Evolutionary conservation across 2,329 filamentous ascomycete species (phyloP), one percentile per base, ranked within the genome.

Genomic region (Aspergillus sp.): DNA sequence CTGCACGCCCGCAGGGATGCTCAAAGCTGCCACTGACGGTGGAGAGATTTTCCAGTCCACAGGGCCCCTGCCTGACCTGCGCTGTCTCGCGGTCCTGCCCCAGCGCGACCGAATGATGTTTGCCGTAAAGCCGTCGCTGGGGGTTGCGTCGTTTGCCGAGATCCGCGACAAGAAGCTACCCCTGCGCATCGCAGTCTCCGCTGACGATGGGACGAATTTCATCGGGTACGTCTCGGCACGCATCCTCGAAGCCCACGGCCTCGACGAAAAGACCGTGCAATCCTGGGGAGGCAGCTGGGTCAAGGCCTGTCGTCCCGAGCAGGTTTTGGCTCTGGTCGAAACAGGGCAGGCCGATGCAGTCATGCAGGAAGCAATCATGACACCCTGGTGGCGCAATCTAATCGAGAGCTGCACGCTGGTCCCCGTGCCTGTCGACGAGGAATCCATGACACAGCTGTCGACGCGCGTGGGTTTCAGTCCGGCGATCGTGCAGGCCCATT

Each of bases 91-190:
- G 2, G 51, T 54, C 17, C 15, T 54, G 11, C 51, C 51, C 7
- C 51, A 54, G 51, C 31, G 28, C 17, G 51, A 54, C 31, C 51
- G 51, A 2, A 54, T 54, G 34, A 43, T 54, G 51, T 54, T 54
- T 25, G 51, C 51, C 2, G 23, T 43, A 6, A 17, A 54, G 8
- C 51, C 51, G 5, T 23, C 15, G 8, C 41, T 23, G 5, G 51
- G 51, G 34, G 34, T 54, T 4, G 4, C 8, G n/a, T 41, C 51
- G 11, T 43, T 54, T 11, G 31, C 3, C 7, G 51, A 54, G 3
- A 41, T 54, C 4, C 31, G 51, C 5, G 31, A 43, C 15, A 41
- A 54, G 31, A 41, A 43, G 22, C 51, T 43, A 4, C 51, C 51
- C 19, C 7, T 54, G 11, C 51, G 51, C 15, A 54, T 54, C 23